Percentiles rank a stretch among this genome's conserved stretches.
phyloP scores from a whole-genome alignment of 2,329 filamentous ascomycete species.

The Chaetomium globosum region DNA sequence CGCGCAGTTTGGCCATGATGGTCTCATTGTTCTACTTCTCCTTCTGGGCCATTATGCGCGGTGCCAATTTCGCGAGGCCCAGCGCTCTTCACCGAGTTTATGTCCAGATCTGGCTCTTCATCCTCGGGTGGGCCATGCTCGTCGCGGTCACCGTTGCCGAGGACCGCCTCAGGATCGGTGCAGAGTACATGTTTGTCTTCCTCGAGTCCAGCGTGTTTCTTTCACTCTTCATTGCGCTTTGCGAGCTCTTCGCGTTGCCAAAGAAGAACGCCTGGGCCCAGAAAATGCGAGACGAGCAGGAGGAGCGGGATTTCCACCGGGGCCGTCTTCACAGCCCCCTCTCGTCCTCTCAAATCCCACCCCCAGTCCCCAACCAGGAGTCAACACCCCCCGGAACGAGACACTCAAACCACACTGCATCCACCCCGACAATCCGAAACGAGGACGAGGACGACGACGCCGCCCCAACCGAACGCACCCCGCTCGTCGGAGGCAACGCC shows the following conservation, averaged over 20 bases:
- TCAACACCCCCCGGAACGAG: slow-evolving; percentile 27
- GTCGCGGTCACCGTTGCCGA: slow-evolving; percentile 75
- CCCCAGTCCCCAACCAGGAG: slow-evolving; percentile 26
- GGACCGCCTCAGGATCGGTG: slow-evolving; percentile 70
- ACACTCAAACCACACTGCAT: slow-evolving; percentile 25
- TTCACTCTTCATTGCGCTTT: slow-evolving; percentile 71
- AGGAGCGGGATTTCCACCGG: slow-evolving; percentile 45
- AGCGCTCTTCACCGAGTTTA: slow-evolving; percentile 85
- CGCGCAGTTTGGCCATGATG: slow-evolving; percentile 74
- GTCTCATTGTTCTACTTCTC: slow-evolving; percentile 76
- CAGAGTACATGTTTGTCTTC: slow-evolving; percentile 80
- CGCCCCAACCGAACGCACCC: slow-evolving; percentile 56
- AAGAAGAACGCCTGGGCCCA: slow-evolving; percentile 70
- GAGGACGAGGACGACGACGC: slow-evolving; percentile 43
- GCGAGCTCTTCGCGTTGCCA: slow-evolving; percentile 78
- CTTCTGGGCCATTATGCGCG: slow-evolving; percentile 80
- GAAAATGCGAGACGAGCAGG: slow-evolving; percentile 56
- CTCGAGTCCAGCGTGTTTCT: slow-evolving; percentile 76
- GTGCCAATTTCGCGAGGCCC: slow-evolving; percentile 77
- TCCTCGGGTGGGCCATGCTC: slow-evolving; percentile 71
- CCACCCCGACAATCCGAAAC: slow-evolving; percentile 28
- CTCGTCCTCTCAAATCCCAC: slow-evolving; percentile 27
- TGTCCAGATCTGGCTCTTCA: slow-evolving; percentile 80
- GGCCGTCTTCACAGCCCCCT: slow-evolving; percentile 10
- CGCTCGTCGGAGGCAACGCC: slow-evolving; percentile 46